Evolutionary conservation across 169 alveolate genomes (phyloP).

Genomic region (Toxoplasma gondii): DNA sequence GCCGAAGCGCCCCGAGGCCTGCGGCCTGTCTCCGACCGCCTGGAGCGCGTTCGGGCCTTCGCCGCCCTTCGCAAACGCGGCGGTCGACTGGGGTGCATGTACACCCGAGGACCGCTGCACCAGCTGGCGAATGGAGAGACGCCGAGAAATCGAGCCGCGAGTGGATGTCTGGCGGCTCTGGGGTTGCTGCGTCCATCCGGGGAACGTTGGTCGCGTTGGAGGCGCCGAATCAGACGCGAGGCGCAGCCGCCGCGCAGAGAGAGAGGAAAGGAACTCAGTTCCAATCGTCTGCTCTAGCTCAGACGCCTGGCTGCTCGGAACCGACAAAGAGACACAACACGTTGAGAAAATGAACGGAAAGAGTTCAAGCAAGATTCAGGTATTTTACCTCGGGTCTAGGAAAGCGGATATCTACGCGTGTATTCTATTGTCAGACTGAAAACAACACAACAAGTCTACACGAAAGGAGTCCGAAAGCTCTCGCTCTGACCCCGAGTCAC

Average conservation of each 20-base stretch:
- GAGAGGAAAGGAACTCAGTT: not conserved
- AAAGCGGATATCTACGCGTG: too few species aligned
- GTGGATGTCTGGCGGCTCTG: not conserved
- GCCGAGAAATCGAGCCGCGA: not conserved
- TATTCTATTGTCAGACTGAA: too few species aligned
- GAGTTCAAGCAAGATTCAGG: not conserved
- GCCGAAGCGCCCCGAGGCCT: not conserved
- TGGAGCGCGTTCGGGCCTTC: not conserved
- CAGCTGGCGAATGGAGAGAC: not conserved
- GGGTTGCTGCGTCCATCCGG: not conserved
- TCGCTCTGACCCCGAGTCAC: too few species aligned
- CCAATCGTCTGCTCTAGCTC: slow-evolving; percentile 6
- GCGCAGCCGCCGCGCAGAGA: not conserved
- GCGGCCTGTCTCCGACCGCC: not conserved
- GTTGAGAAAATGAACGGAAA: not conserved
- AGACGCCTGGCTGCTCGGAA: slow-evolving; percentile 7
- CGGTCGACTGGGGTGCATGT: not conserved
- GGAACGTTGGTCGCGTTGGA: not conserved
- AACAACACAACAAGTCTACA: too few species aligned
- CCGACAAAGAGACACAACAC: not conserved
- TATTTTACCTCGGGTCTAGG: too few species aligned
- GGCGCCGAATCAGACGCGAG: not conserved
- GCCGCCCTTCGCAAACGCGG: not conserved
- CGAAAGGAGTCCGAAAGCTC: too few species aligned
- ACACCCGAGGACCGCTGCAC: not conserved